Base-by-base conservation (phyloP, 192 early-diverging fungal genomes). In the Mortierella alpina region DNA sequence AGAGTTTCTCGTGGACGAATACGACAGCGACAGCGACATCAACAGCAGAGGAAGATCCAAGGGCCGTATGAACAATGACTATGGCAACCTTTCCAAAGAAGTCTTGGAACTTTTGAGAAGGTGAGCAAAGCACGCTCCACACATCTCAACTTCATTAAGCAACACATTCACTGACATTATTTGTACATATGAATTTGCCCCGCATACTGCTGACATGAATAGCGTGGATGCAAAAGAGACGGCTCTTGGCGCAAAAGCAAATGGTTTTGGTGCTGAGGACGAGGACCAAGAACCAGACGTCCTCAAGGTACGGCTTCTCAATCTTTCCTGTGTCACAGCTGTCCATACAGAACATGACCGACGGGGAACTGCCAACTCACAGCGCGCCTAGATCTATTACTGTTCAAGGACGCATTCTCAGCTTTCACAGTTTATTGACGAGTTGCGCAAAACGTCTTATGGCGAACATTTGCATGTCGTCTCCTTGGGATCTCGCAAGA, bases 381-480 rank as follows among this genome's bases (percentile, higher is more conserved):
- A 49, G 49, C 51, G 47, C 47, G 22, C 40, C 15, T 57, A 91
- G 84, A 87, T 93, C 5, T 87, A 86, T 52, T 94, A 92, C 75
- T 88, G 90, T 15, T 93, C 92, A 18, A 88, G 92, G 49, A 95
- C 95, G 15, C 97, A 99, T 79, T 97, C 96, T 6, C 97, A 99
- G 82, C 81, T 99, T 15, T 84, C 90, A 23, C 97, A 99, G 75
- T 96, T 99, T 72, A 81, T 97, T 0, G 80, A 86, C 68, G 96
- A 99, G 79, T 70, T 98, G 11, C 86, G 90, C 70, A 96, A 94
- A 77, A 97, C 97, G 2, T 67, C 56, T 10, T 96, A 92, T 70
- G 82, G 83, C 1, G 86, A 90, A 39, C 59, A 84, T 12, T 75
- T 93, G 18, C 88, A 84, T 39, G 76, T 87, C 15, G 84, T 96